Evolutionary conservation across 805 yeast genomes (phyloP).

Genomic region (Kluyveromyces nonfermentans): DNA sequence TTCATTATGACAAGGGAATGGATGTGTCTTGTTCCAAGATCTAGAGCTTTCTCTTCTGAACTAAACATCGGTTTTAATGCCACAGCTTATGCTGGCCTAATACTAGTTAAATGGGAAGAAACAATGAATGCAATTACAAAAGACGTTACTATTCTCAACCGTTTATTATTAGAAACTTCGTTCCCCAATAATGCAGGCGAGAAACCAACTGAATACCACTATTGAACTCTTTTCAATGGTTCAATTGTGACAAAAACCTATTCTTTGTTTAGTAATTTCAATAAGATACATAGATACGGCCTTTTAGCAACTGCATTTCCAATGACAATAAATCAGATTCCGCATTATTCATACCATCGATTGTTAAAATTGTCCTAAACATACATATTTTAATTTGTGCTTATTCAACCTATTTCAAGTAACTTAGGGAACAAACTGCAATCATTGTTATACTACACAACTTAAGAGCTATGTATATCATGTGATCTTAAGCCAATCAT

Average conservation of each 20-base stretch:
- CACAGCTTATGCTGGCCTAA: conserved; percentile 69
- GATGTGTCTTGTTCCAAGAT: conserved; percentile 82
- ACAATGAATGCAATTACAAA: conserved; percentile 39
- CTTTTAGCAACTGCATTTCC: too few relatives aligned
- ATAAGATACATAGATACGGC: too few relatives aligned
- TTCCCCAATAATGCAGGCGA: conserved; percentile 51
- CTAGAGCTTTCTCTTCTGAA: conserved; percentile 41
- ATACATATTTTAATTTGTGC: too few relatives aligned
- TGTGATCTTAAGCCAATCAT: background rate
- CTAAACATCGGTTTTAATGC: conserved; percentile 59
- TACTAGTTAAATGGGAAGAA: conserved; percentile 63
- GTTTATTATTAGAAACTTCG: conserved; percentile 57
- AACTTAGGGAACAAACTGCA: too few relatives aligned
- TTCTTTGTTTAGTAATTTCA: too few relatives aligned
- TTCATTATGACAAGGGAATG: conserved; percentile 72
- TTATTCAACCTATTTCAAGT: background rate
- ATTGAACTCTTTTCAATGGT: conserved; percentile 31
- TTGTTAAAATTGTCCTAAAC: too few relatives aligned
- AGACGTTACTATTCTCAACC: conserved; percentile 35
- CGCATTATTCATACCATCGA: too few relatives aligned
- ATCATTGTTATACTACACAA: too few relatives aligned
- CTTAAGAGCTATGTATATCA: background rate
- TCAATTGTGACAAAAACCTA: too few relatives aligned
- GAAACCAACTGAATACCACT: conserved; percentile 56
- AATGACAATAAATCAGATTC: too few relatives aligned